phyloP scores from a whole-genome alignment of 306 rosid species.

The Cucurbita maxima region DNA sequence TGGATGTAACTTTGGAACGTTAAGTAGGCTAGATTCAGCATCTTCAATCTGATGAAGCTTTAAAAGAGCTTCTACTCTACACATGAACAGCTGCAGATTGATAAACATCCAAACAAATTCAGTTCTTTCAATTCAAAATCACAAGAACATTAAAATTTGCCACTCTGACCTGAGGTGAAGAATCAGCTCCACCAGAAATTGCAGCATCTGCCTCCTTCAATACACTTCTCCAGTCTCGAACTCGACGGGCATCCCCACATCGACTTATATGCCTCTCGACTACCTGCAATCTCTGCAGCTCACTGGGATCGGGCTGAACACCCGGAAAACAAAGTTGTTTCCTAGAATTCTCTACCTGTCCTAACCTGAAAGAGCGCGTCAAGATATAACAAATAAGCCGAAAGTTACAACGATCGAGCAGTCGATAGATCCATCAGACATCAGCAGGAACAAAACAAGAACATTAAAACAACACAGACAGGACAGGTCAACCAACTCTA shows the following conservation, averaged over 20 bases:
- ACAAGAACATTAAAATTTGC: not conserved
- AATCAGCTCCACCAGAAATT: constrained; percentile 58
- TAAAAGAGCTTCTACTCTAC: constrained; percentile 91
- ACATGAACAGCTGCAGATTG: constrained; percentile 83
- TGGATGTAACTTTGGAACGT: constrained; percentile 29
- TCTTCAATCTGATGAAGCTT: constrained; percentile 81
- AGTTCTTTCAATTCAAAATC: constrained; percentile 16
- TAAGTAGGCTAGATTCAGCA: constrained; percentile 38
- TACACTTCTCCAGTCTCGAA: constrained; percentile 68
- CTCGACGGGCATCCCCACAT: constrained; percentile 62
- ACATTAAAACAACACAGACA: not conserved
- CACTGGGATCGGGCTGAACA: constrained; percentile 33
- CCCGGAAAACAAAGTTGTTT: constrained; percentile 44
- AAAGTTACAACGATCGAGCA: not conserved
- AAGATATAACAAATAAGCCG: not conserved
- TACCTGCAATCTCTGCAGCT: constrained; percentile 54
- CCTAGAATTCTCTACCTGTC: constrained; percentile 77
- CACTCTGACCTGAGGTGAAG: constrained; percentile 54
- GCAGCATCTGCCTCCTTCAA: constrained; percentile 60
- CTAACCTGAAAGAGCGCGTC: constrained; percentile 41
- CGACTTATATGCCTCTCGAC: constrained; percentile 61
- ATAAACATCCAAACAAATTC: constrained; percentile 57
- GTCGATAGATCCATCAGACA: not conserved
- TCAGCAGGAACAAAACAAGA: not conserved
- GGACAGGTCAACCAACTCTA: not conserved